Percentiles rank a stretch among this genome's conserved stretches.
Evolutionary conservation across 192 early-diverging fungal species (phyloP).

Genomic region (Phlyctochytrium planicorne): DNA sequence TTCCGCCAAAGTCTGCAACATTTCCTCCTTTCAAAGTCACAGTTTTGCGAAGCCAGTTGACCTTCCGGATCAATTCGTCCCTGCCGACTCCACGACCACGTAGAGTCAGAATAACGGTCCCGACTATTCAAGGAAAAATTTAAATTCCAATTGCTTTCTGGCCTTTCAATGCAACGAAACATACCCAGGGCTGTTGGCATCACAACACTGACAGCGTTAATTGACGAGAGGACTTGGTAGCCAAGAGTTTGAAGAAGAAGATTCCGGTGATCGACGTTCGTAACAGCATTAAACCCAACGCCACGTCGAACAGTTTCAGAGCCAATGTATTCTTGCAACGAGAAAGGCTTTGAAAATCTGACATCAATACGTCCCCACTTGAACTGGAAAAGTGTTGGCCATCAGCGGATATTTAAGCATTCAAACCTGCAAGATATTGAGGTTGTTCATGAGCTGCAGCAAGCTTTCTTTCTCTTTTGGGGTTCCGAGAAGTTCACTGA

Average conservation of each 20-base stretch:
- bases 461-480: slow-evolving; percentile 80
- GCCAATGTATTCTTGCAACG: slow-evolving; percentile 64
- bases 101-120: slow-evolving; percentile 77
- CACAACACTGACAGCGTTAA: slow-evolving; percentile 73
- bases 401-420: background rate
- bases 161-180: background rate
- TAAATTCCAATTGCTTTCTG: background rate
- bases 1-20: slow-evolving; percentile 75
- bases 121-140: slow-evolving; percentile 40
- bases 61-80: slow-evolving; percentile 66
- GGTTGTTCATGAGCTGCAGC: slow-evolving; percentile 59
- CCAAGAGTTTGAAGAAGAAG: slow-evolving; percentile 70
- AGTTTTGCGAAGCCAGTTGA: slow-evolving; percentile 67
- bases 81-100: slow-evolving; percentile 69
- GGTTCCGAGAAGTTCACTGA: slow-evolving; percentile 74
- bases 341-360: slow-evolving; percentile 75
- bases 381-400: slow-evolving; percentile 40
- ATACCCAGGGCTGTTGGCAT: slow-evolving; percentile 78
- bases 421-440: slow-evolving; percentile 37
- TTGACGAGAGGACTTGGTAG: slow-evolving; percentile 53
- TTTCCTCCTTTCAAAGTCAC: slow-evolving; percentile 69
- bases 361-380: slow-evolving; percentile 85
- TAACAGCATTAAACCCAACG: slow-evolving; percentile 39
- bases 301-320: slow-evolving; percentile 57
- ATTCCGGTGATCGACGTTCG: slow-evolving; percentile 41